phyloP scores from a whole-genome alignment of 371 early-diverging fungal species.

The Mucor irregularis region DNA sequence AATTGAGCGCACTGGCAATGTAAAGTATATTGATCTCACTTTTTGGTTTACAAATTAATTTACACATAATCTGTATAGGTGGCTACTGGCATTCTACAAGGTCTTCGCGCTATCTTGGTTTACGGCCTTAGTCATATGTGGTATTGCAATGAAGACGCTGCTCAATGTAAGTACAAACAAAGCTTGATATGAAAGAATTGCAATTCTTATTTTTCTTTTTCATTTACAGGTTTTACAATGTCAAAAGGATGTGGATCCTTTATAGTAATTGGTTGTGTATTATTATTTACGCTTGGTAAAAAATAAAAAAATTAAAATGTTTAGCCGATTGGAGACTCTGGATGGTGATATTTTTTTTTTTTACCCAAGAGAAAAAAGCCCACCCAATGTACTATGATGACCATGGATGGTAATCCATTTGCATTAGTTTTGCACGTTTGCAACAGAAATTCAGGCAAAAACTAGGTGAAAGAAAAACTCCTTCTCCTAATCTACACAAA shows the following conservation, averaged over 20 bases:
- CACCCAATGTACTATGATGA: constrained; percentile 52
- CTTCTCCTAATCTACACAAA: constrained; percentile 27
- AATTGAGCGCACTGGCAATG: constrained; percentile 52
- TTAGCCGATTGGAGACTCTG: constrained; percentile 51
- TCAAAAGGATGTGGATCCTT: constrained; percentile 45
- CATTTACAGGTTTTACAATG: constrained; percentile 30
- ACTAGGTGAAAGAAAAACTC: constrained; percentile 43
- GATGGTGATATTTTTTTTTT: constrained; percentile 20
- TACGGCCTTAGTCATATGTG: constrained; percentile 68
- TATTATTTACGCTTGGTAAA: constrained; percentile 35
- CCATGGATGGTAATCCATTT: constrained; percentile 20
- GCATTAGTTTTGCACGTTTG: constrained; percentile 26
- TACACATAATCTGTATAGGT: constrained; percentile 33
- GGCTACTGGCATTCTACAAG: constrained; percentile 71
- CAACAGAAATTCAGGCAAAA: constrained; percentile 30
- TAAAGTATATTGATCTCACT: constrained; percentile 16
- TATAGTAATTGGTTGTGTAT: constrained; percentile 53
- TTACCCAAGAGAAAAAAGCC: constrained; percentile 15
- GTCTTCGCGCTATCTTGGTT: constrained; percentile 70
- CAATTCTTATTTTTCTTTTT: background rate
- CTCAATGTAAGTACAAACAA: constrained; percentile 58
- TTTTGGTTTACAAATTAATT: background rate
- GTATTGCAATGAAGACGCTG: constrained; percentile 64
- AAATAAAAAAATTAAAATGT: constrained; percentile 26
- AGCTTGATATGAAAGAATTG: too few relatives aligned